Conservation (phyloP, 2,329 filamentous ascomycete genomes). For the Cucurbitaria berberidis region DNA sequence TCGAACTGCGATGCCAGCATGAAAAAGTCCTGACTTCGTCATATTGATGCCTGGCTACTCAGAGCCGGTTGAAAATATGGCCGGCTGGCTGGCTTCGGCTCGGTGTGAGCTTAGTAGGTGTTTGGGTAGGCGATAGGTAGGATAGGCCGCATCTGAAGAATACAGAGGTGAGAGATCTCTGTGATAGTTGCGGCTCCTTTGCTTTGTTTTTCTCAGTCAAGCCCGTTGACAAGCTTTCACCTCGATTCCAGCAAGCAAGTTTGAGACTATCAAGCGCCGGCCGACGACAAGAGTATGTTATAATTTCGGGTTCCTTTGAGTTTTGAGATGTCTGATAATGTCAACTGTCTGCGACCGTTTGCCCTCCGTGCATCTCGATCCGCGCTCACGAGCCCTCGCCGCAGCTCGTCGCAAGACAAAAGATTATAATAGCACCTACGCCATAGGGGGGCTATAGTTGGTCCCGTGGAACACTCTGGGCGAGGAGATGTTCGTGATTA, state of each 20-base stretch:
- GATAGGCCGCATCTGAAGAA: no score
- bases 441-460: no score
- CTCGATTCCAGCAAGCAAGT: slow-evolving; percentile 8
- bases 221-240: slow-evolving; percentile 5
- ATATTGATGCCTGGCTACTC: background rate
- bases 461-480: no score
- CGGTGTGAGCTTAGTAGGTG: no score
- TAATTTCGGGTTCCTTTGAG: background rate
- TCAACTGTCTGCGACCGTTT: no score
- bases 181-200: background rate
- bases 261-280: slow-evolving; percentile 13
- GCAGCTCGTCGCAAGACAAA: no score
- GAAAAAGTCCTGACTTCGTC: background rate
- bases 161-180: background rate
- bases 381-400: no score
- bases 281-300: background rate
- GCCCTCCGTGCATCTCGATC: no score
- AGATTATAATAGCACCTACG: no score
- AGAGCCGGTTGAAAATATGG: background rate
- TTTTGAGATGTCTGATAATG: background rate
- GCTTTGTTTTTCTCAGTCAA: background rate
- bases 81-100: background rate
- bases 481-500: no score
- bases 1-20: background rate
- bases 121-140: no score